These are phyloP conservation scores for Theobroma grandiflorum DNA, from an alignment of 441 rosid genomes.

Conservation along the genomic window DNA sequence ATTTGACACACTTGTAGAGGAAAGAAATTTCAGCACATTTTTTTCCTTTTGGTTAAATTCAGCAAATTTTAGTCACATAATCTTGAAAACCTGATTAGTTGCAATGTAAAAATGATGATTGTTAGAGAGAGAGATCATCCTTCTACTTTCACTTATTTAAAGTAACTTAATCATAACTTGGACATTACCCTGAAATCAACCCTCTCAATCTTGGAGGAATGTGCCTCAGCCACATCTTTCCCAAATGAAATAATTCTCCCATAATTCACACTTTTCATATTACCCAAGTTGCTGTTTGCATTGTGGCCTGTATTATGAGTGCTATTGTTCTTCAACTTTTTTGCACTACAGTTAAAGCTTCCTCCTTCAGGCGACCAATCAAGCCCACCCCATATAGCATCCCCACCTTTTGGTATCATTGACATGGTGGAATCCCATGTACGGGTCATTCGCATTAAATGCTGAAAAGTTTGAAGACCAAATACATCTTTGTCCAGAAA, in stretches of 20 bases:
- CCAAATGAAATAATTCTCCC: constrained; percentile 61
- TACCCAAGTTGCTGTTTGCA: constrained; percentile 17
- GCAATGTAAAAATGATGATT: background rate
- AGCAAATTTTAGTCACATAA: background rate
- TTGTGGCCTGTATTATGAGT: constrained; percentile 21
- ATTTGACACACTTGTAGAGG: background rate
- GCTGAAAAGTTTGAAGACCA: constrained; percentile 52
- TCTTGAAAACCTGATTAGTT: background rate
- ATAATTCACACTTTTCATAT: constrained; percentile 38
- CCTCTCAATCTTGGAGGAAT: constrained; percentile 47
- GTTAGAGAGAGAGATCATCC: background rate
- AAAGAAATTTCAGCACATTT: background rate
- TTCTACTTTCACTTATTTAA: background rate
- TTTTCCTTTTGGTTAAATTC: background rate
- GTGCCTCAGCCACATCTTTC: constrained; percentile 45
- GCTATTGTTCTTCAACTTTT: constrained; percentile 33
- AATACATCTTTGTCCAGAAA: constrained; percentile 49
- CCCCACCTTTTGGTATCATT: constrained; percentile 64
- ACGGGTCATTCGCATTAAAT: constrained; percentile 53
- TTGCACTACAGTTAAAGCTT: constrained; percentile 24
- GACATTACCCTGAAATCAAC: constrained; percentile 50
- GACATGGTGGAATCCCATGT: constrained; percentile 63
- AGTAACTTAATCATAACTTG: constrained; percentile 5
- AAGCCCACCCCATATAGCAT: constrained; percentile 56
- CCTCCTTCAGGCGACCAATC: constrained; percentile 60